Evolutionary conservation across 2,329 filamentous ascomycete genomes (phyloP), one percentile per base, ranked within the genome.

Genomic region (Fusarium nematophilum): DNA sequence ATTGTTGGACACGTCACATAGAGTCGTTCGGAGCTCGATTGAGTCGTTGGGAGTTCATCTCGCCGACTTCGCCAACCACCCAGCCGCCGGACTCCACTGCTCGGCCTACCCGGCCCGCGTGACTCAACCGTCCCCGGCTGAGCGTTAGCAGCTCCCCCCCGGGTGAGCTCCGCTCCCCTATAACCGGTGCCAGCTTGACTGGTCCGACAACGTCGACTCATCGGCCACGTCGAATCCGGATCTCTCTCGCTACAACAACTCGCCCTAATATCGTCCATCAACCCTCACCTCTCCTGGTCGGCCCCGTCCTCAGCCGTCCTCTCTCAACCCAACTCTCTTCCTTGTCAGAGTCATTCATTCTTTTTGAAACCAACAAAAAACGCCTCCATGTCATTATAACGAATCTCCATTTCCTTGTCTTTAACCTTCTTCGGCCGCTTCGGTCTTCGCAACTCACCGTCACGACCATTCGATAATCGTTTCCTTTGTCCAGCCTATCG

Each of bases 381-480:
- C 70, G 72, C 68, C 66, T 73, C 72, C 70, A 80, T 80, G 78
- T 79, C 72, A 70, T 73, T 65, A 74, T 80, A 80, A 80, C 78
- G 77, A 76, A 71, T 70, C 50, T 69, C 66, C 61, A 70, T 71
- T 70, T 66, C 67, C 65, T 72, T 75, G 67, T 64, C 63, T 67
- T 70, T 59, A 67, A 68, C 54, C 59, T 68, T 68, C 62, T 58
- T 58, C 64, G 70, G 69, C 71, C 70, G 40, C 59, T 63, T 53
- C 65, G 70, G 70, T 72, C 71, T 52, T 63, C 48, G 56, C 62
- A 65, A 59, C 62, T 69, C 60, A 48, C 57, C 64, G 51, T 70
- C 61, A 72, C 72, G 68, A 73, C 71, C 49, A 60, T 67, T 72
- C 68, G 55, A 73, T 67, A 71, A 67, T 70, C 64, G 66, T 76